Evolutionary conservation across 2,329 filamentous ascomycete species (phyloP).

Genomic region (Nothopassalora personata): DNA sequence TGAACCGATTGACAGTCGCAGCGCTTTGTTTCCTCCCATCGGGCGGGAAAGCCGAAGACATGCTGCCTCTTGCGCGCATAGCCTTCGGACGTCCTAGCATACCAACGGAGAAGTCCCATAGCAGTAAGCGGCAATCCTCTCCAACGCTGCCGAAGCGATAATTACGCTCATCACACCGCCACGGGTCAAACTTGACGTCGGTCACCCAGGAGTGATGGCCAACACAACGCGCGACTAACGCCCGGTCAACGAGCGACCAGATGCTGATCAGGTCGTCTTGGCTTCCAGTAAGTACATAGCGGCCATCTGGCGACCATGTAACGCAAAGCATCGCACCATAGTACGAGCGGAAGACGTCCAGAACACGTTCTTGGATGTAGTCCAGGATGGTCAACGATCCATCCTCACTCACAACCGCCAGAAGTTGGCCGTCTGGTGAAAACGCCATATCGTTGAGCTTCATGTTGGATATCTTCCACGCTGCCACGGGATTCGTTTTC

Average conservation of each 20-base stretch:
- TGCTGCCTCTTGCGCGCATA: constrained; percentile 49
- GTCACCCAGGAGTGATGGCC: constrained; percentile 96
- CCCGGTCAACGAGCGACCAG: constrained; percentile 80
- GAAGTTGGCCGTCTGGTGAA: constrained; percentile 78
- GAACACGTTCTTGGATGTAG: constrained; percentile 81
- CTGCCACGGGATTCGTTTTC: constrained; percentile 84
- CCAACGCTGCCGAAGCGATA: constrained; percentile 96
- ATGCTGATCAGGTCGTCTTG: constrained; percentile 96
- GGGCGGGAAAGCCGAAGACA: constrained; percentile 50
- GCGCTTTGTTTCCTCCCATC: constrained; percentile 32
- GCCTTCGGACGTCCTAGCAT: constrained; percentile 91
- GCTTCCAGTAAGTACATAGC: constrained; percentile 90
- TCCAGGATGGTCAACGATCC: constrained; percentile 86
- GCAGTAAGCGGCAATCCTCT: constrained; percentile 80
- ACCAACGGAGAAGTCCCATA: constrained; percentile 97
- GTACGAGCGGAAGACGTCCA: constrained; percentile 83
- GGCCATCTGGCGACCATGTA: constrained; percentile 95
- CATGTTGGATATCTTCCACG: constrained; percentile 89
- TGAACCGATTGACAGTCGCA: constrained; percentile 55
- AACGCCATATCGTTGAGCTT: constrained; percentile 88
- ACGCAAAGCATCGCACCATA: constrained; percentile 91
- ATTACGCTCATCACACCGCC: constrained; percentile 91
- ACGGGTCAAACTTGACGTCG: constrained; percentile 88
- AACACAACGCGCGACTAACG: constrained; percentile 84
- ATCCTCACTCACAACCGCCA: constrained; percentile 89